These are phyloP conservation scores for Bidens hawaiensis DNA, from an alignment of 140 eudicot species.

Conservation along the genomic window DNA sequence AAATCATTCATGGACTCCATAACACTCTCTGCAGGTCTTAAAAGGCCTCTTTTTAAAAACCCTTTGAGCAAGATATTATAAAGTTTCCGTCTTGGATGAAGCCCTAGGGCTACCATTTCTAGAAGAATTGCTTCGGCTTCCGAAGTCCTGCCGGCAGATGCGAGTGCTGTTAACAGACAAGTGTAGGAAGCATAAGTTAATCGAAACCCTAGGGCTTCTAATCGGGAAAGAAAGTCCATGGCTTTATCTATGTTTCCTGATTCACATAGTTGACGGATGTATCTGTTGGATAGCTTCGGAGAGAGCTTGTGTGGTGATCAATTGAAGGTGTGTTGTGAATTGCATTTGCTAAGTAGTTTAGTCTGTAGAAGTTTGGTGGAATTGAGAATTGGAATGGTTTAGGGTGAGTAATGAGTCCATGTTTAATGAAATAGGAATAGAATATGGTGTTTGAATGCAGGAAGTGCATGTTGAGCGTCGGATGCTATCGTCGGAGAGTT, in stretches of 20 bases:
- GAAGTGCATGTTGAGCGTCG: no score
- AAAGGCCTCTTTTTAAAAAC: no score
- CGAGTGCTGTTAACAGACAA: conserved; percentile 41
- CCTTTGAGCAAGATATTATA: conserved; percentile 52
- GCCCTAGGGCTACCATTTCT: conserved; percentile 51
- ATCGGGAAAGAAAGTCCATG: no score
- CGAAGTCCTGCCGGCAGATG: conserved; percentile 55
- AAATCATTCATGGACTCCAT: conserved; percentile 31
- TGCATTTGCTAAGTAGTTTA: conserved; percentile 6
- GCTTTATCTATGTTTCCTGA: no score
- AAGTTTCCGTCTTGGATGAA: conserved; percentile 39
- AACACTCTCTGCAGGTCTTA: conserved; percentile 39
- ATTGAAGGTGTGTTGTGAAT: conserved; percentile 1
- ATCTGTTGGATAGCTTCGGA: conserved; percentile 36
- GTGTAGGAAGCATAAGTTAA: conserved; percentile 37
- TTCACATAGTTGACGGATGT: conserved; percentile 39
- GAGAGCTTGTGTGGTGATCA: conserved; percentile 30
- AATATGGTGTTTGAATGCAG: conserved; percentile 9
- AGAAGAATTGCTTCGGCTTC: conserved; percentile 65
- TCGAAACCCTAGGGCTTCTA: no score
- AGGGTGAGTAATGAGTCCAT: conserved; percentile 2
- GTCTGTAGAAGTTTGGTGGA: not conserved
- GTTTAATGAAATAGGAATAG: no score
- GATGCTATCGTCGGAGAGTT: no score
- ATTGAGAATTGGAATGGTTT: conserved; percentile 1